These are phyloP conservation scores for Thecaphora thlaspeos DNA, from an alignment of 1,284 basidiomycete species.

Conservation along the genomic window DNA sequence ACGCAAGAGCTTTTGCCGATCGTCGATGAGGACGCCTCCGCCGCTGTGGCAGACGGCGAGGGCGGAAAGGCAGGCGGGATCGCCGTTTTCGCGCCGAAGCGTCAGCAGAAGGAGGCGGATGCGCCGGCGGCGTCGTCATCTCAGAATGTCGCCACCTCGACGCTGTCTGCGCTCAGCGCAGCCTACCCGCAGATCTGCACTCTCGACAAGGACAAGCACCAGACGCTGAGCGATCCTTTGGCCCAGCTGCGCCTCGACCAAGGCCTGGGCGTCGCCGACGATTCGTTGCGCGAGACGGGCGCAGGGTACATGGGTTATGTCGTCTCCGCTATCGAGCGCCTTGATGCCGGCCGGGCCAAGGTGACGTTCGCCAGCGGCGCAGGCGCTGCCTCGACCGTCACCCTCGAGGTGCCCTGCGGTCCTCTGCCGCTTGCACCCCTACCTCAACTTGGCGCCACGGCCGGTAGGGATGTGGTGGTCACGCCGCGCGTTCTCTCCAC, in stretches of 20 bases:
- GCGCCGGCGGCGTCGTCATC: neutral
- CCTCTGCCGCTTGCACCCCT: conserved; percentile 39
- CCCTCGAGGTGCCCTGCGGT: conserved; percentile 44
- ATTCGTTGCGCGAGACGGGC: conserved; percentile 8
- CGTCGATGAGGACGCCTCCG: neutral
- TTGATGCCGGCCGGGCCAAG: conserved; percentile 21
- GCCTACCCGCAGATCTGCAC: conserved; percentile 50
- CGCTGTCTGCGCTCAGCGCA: conserved; percentile 41
- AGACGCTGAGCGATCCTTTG: conserved; percentile 46
- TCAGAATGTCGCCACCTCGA: conserved; percentile 28
- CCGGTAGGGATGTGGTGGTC: conserved; percentile 33
- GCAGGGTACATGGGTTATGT: conserved; percentile 50
- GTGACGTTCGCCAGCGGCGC: conserved; percentile 42
- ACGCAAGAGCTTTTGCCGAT: conserved; percentile 13
- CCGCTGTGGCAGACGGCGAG: too few species aligned
- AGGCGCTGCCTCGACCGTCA: conserved; percentile 10
- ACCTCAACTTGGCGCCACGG: conserved; percentile 20
- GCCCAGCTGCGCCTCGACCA: conserved; percentile 40
- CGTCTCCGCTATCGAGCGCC: conserved; percentile 28
- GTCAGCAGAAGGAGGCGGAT: neutral
- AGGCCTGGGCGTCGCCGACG: conserved; percentile 22
- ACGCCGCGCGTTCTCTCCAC: conserved; percentile 55
- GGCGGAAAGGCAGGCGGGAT: neutral
- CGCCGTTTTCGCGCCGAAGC: conserved; percentile 1
- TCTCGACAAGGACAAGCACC: conserved; percentile 38